These are phyloP conservation scores for Zygoascus meyerae DNA, from an alignment of 1,139 yeast genomes.

Conservation along the genomic window DNA sequence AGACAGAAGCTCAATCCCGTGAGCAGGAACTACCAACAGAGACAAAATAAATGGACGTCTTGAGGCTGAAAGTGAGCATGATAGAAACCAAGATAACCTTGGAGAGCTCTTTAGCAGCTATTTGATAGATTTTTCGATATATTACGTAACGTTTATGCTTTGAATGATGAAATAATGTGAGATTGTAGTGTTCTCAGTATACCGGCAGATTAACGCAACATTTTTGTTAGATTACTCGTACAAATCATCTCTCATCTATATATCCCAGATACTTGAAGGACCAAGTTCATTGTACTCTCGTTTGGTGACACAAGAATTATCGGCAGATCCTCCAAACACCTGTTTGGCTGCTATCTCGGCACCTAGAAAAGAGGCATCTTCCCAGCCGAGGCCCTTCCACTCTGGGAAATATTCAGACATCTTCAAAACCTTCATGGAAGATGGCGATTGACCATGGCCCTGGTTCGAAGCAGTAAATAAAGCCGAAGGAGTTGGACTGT, in stretches of 20 bases:
- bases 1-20: too few relatives aligned
- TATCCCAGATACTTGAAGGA: conserved; percentile 57
- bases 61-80: background rate
- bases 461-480: conserved; percentile 18
- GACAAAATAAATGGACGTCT: background rate
- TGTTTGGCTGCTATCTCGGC: conserved; percentile 86
- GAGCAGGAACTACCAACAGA: too few relatives aligned
- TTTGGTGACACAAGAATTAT: conserved; percentile 60
- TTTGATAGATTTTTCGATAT: background rate
- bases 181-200: too few relatives aligned
- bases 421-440: conserved; percentile 58
- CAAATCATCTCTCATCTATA: conserved; percentile 18
- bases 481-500: conserved; percentile 30
- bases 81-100: background rate
- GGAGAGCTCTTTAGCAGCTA: too few relatives aligned
- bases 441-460: conserved; percentile 63
- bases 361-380: conserved; percentile 73
- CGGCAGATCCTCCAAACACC: conserved; percentile 56
- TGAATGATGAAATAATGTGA: background rate
- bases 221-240: background rate
- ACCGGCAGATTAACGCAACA: background rate
- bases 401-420: conserved; percentile 91
- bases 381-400: conserved; percentile 84
- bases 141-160: background rate
- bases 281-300: conserved; percentile 76